A percentile compares a stretch with the other conserved stretches of the same genome.
phyloP scores from a whole-genome alignment of 768 basidiomycete species.

The Trametes coccinea region DNA sequence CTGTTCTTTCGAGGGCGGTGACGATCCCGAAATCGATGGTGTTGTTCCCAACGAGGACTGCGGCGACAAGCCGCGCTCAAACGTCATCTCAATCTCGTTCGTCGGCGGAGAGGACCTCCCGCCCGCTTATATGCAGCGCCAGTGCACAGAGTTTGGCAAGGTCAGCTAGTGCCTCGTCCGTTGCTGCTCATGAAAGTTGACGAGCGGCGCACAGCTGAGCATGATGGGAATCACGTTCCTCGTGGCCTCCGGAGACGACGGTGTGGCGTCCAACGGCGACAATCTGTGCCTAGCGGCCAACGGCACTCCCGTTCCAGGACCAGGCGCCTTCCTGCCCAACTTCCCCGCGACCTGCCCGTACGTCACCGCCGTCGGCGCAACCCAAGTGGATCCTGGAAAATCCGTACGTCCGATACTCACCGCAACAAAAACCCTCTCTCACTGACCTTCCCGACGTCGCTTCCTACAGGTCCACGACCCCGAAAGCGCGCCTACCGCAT shows the following conservation, averaged over 20 bases:
- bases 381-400: constrained; percentile 35
- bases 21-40: constrained; percentile 15
- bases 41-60: constrained; percentile 26
- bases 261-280: constrained; percentile 39
- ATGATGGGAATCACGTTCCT: constrained; percentile 34
- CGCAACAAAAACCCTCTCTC: not conserved
- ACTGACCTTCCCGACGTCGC: not conserved
- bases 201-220: not conserved
- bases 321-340: constrained; percentile 40
- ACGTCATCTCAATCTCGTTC: constrained; percentile 44
- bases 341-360: constrained; percentile 49
- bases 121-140: constrained; percentile 38
- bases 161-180: not conserved
- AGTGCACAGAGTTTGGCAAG: constrained; percentile 44
- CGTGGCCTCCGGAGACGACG: constrained; percentile 45
- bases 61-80: constrained; percentile 36
- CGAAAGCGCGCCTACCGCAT: constrained; percentile 34
- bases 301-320: constrained; percentile 15
- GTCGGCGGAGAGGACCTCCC: constrained; percentile 37
- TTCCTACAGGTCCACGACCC: constrained; percentile 29
- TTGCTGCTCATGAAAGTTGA: not conserved
- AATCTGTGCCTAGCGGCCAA: constrained; percentile 34
- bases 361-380: constrained; percentile 40
- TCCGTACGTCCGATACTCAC: constrained; percentile 18
- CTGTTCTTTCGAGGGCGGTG: constrained; percentile 47